Percentiles rank a stretch among this genome's conserved stretches.
phyloP scores from a whole-genome alignment of 208 protist species.

The Leishmania tropica region DNA sequence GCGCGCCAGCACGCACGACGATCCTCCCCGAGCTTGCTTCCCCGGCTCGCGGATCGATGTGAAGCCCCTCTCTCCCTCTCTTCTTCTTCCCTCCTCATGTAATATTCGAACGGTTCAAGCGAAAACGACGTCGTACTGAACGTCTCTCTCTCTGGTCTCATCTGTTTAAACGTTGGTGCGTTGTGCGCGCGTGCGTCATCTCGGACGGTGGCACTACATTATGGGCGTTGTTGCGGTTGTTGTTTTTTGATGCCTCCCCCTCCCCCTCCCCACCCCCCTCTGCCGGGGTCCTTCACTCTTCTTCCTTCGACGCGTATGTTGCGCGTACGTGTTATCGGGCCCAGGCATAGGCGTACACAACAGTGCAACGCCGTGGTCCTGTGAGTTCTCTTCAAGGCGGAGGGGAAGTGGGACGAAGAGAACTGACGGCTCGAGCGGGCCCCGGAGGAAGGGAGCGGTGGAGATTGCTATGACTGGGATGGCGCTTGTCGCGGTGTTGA shows the following conservation, averaged over 20 bases:
- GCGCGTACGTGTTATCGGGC: neutral
- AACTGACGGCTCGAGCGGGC: neutral
- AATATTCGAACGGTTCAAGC: neutral
- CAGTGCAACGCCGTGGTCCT: neutral
- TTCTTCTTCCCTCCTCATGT: neutral
- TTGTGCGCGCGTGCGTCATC: neutral
- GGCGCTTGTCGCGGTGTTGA: neutral
- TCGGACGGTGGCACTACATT: neutral
- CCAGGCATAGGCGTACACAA: neutral
- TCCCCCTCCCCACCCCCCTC: neutral
- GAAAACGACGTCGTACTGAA: neutral
- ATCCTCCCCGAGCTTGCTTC: neutral
- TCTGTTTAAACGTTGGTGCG: neutral
- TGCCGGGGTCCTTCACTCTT: neutral
- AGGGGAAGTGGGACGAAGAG: neutral
- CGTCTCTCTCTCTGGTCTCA: neutral
- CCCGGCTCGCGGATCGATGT: neutral
- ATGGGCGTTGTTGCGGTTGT: neutral
- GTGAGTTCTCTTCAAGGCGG: neutral
- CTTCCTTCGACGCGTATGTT: neutral
- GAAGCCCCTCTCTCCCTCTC: too few relatives aligned
- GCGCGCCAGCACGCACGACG: neutral
- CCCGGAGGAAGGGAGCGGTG: neutral
- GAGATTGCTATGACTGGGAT: neutral
- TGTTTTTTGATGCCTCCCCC: neutral